Conservation (phyloP, 768 basidiomycete species). For the Albatrellus ellisii region DNA sequence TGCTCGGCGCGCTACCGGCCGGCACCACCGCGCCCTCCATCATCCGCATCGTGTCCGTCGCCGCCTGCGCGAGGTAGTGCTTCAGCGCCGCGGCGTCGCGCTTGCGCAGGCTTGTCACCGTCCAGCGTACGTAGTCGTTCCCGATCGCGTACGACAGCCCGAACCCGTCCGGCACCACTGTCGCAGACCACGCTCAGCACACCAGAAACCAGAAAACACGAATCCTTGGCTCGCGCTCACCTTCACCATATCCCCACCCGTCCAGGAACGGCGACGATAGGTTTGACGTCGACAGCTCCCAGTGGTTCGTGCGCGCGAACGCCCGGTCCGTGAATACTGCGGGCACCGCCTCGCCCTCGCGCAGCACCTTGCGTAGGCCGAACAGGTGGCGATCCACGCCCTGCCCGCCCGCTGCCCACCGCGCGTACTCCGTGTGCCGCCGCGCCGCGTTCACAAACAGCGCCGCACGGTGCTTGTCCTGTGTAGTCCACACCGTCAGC, state of each 20-base stretch:
- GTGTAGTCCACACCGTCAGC: background rate
- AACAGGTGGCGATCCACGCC: conserved; percentile 95
- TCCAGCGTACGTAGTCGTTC: conserved; percentile 78
- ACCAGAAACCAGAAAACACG: background rate
- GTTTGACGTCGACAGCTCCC: conserved; percentile 91
- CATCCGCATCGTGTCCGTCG: conserved; percentile 64
- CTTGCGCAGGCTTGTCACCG: conserved; percentile 70
- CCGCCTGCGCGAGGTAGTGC: conserved; percentile 70
- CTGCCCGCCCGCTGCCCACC: conserved; percentile 87
- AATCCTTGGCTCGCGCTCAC: conserved; percentile 39
- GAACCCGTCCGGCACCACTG: conserved; percentile 86
- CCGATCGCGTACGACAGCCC: conserved; percentile 88
- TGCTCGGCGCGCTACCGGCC: too few relatives aligned
- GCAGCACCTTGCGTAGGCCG: conserved; percentile 75
- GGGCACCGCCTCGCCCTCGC: conserved; percentile 59
- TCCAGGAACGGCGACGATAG: conserved; percentile 71
- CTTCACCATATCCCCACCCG: conserved; percentile 97
- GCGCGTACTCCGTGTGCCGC: conserved; percentile 79
- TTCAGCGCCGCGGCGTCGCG: conserved; percentile 37
- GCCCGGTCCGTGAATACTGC: conserved; percentile 64
- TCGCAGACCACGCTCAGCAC: background rate
- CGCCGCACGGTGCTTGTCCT: conserved; percentile 44
- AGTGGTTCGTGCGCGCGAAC: conserved; percentile 61
- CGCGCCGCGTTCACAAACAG: conserved; percentile 66
- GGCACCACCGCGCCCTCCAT: conserved; percentile 42